A percentile compares a stretch with the other conserved stretches of the same genome.
Evolutionary conservation across 495 filamentous ascomycete genomes (phyloP).

Genomic region (Melanomma pulvis-pyrius): DNA sequence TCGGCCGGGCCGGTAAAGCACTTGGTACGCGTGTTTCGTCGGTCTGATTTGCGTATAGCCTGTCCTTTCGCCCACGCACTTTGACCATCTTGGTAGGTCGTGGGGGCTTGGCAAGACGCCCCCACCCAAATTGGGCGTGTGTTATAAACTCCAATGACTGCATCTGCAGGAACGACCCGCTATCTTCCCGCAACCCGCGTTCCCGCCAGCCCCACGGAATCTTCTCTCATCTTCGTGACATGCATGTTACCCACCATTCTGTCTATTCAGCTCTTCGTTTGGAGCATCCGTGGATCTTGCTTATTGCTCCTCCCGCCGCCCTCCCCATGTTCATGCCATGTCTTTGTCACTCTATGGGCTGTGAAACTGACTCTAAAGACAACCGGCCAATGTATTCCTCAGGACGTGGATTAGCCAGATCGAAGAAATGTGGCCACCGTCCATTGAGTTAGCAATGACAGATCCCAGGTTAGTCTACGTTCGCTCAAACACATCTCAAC

Average conservation of each 20-base stretch:
- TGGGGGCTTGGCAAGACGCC: constrained; percentile 24
- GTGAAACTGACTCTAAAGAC: constrained; percentile 1
- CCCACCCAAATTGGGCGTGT: constrained; percentile 13
- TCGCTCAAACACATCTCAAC: too few relatives aligned
- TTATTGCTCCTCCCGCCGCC: constrained; percentile 29
- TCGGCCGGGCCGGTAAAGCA: constrained; percentile 12
- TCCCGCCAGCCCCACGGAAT: constrained; percentile 30
- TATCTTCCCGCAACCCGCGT: constrained; percentile 29
- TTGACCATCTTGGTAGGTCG: constrained; percentile 6
- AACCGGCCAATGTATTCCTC: constrained; percentile 19
- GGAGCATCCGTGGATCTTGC: constrained; percentile 15
- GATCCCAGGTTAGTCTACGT: constrained; percentile 17
- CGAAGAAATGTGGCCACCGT: constrained; percentile 24
- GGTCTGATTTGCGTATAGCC: not conserved
- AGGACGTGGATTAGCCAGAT: constrained; percentile 13
- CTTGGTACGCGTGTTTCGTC: constrained; percentile 12
- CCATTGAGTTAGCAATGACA: constrained; percentile 16
- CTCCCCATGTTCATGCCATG: constrained; percentile 23
- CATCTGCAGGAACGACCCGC: constrained; percentile 32
- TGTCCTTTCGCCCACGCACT: constrained; percentile 10
- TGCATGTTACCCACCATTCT: not conserved
- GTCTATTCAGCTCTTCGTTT: constrained; percentile 12
- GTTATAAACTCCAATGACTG: constrained; percentile 29
- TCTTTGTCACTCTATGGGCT: not conserved
- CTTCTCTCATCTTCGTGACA: not conserved